phyloP scores from a whole-genome alignment of 768 basidiomycete species.

The Suillus paluster region DNA sequence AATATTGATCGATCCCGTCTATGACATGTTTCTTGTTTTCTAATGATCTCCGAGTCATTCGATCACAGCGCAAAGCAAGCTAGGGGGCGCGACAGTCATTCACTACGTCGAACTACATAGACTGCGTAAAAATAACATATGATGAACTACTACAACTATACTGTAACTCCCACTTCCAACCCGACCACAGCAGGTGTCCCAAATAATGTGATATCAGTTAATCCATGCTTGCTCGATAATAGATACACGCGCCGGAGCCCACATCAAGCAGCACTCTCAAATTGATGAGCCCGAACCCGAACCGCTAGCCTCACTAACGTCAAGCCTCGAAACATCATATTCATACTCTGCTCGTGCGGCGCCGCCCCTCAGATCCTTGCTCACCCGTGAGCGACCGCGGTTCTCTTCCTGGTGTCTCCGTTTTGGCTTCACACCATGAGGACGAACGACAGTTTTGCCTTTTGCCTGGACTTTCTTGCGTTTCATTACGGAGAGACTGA shows the following conservation, averaged over 20 bases:
- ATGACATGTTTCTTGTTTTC: no score
- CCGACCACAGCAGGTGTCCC: neutral
- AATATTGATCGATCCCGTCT: no score
- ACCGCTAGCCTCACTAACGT: slow-evolving; percentile 12
- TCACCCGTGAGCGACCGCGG: slow-evolving; percentile 37
- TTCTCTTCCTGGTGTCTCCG: slow-evolving; percentile 19
- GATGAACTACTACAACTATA: neutral
- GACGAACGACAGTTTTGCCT: slow-evolving; percentile 9
- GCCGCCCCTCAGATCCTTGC: slow-evolving; percentile 45
- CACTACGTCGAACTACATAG: neutral
- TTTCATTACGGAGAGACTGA: slow-evolving; percentile 22
- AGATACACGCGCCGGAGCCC: neutral
- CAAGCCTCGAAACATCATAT: slow-evolving; percentile 21
- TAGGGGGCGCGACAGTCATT: no score
- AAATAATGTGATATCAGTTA: neutral
- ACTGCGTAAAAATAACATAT: neutral
- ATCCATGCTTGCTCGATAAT: neutral
- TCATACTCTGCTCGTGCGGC: slow-evolving; percentile 29
- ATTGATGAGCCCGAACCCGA: slow-evolving; percentile 7
- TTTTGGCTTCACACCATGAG: slow-evolving; percentile 14
- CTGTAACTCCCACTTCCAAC: neutral
- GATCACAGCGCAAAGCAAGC: no score
- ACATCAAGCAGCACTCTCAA: neutral
- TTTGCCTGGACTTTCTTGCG: slow-evolving; percentile 14
- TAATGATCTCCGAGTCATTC: no score